phyloP scores from a whole-genome alignment of 2,329 filamentous ascomycete species.

The Helotiales sp. region DNA sequence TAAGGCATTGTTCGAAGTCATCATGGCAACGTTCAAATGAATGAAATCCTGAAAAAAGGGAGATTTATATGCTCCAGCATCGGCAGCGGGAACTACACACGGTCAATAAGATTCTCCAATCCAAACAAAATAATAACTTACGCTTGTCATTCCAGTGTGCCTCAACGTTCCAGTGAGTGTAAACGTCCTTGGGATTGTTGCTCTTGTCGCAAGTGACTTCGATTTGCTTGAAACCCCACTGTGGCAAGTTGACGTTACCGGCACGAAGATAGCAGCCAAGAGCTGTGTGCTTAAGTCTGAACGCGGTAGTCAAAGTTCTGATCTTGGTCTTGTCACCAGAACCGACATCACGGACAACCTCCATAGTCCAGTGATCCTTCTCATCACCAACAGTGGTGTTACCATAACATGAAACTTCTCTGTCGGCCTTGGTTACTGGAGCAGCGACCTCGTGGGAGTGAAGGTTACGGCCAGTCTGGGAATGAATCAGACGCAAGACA shows the following conservation, averaged over 20 bases:
- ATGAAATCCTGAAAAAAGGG: constrained; percentile 98
- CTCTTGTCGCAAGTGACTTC: constrained; percentile 94
- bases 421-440: constrained; percentile 85
- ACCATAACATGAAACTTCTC: constrained; percentile 94
- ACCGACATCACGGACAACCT: constrained; percentile 88
- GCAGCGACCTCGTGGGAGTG: constrained; percentile 92
- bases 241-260: constrained; percentile 93
- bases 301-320: constrained; percentile 89
- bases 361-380: constrained; percentile 96
- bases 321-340: constrained; percentile 78
- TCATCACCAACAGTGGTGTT: constrained; percentile 95
- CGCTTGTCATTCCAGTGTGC: constrained; percentile 91
- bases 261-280: constrained; percentile 94
- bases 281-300: constrained; percentile 81
- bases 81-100: constrained; percentile 76
- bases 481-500: constrained; percentile 85
- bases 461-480: constrained; percentile 94
- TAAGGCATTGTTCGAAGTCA: constrained; percentile 99
- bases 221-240: constrained; percentile 99
- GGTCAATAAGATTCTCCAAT: constrained; percentile 42
- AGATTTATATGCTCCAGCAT: constrained; percentile 92
- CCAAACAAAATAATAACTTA: constrained; percentile 56
- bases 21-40: constrained; percentile 98
- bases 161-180: constrained; percentile 99
- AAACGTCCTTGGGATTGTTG: constrained; percentile 89